Conservation (phyloP, 257 asterid species). For the Gentiana straminea region DNA sequence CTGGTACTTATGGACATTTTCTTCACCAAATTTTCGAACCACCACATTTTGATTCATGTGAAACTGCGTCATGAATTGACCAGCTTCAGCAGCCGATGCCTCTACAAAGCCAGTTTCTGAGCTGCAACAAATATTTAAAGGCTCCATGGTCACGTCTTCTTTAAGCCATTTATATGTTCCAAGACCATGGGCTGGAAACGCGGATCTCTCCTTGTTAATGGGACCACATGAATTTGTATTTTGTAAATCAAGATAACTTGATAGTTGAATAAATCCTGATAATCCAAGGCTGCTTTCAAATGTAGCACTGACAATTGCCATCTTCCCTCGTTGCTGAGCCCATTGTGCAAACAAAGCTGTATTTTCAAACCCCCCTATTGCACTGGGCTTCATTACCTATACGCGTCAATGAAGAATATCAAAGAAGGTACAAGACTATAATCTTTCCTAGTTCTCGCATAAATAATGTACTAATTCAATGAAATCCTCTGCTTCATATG, state of each 20-base stretch:
- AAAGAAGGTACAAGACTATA: conserved; percentile 2
- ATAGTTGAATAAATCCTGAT: conserved; percentile 71
- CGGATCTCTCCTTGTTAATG: conserved; percentile 36
- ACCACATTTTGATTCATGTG: conserved; percentile 41
- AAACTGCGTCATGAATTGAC: conserved; percentile 45
- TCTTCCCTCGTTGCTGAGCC: conserved; percentile 88
- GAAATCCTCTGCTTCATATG: no score
- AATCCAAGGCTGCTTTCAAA: conserved; percentile 75
- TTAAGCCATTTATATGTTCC: conserved; percentile 90
- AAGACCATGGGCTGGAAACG: conserved; percentile 60
- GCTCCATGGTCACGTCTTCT: conserved; percentile 50
- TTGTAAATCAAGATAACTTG: conserved; percentile 64
- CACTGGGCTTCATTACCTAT: conserved; percentile 92
- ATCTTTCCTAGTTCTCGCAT: neutral
- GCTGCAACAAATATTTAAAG: conserved; percentile 36
- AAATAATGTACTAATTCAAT: no score
- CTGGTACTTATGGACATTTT: conserved; percentile 33
- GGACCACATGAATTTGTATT: conserved; percentile 34
- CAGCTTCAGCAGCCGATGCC: conserved; percentile 64
- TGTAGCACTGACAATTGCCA: conserved; percentile 80
- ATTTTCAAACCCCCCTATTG: conserved; percentile 87
- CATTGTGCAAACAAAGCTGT: conserved; percentile 74
- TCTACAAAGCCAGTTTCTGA: conserved; percentile 36
- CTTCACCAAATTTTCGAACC: conserved; percentile 30
- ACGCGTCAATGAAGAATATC: conserved; percentile 1